These are phyloP conservation scores for Uronychia setigera DNA, from an alignment of 73 alveolate genomes.

Conservation along the genomic window DNA sequence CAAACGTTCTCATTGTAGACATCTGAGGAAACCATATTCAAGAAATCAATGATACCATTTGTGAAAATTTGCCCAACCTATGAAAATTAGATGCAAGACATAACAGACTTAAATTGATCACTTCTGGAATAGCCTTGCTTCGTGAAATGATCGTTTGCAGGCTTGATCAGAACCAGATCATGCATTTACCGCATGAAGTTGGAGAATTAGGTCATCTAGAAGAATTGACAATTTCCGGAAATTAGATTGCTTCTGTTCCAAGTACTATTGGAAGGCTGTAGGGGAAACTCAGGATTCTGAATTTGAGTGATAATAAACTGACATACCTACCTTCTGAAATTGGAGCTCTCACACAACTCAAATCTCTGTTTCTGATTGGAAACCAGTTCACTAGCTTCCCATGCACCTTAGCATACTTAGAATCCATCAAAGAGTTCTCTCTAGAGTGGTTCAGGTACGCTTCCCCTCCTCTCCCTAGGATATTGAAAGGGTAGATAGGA, in stretches of 20 bases:
- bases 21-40: background rate
- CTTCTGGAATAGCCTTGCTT: background rate
- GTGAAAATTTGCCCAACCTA: background rate
- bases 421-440: slow-evolving; percentile 71
- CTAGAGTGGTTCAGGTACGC: slow-evolving; percentile 91
- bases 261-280: background rate
- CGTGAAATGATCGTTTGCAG: background rate
- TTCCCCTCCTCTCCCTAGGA: slow-evolving; percentile 78
- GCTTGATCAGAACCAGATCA: background rate
- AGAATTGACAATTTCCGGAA: background rate
- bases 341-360: slow-evolving; percentile 31
- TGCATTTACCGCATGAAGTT: background rate
- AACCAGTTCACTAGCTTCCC: slow-evolving; percentile 80
- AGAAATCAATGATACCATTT: background rate
- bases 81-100: background rate
- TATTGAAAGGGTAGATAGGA: slow-evolving; percentile 70
- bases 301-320: slow-evolving; percentile 31
- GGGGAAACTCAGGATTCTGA: background rate
- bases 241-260: background rate
- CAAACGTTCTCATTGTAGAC: background rate
- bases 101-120: background rate
- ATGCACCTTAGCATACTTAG: slow-evolving; percentile 69
- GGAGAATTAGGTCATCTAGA: background rate
- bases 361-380: slow-evolving; percentile 54
- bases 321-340: slow-evolving; percentile 46